phyloP scores from a whole-genome alignment of 2,329 filamentous ascomycete species.

The Colletotrichum sublineola region DNA sequence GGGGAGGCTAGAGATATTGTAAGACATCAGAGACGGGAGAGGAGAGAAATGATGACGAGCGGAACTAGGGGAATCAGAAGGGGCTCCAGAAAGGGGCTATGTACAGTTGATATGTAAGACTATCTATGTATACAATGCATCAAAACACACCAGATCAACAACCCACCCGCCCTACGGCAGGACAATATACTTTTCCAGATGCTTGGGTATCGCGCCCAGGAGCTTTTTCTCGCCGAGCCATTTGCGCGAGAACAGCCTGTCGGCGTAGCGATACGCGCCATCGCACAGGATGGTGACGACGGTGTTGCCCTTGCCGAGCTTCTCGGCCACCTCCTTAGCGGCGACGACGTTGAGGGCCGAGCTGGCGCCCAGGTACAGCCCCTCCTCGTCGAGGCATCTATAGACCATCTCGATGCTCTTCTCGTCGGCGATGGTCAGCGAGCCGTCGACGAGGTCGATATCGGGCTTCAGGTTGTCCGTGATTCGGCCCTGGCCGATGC shows the following conservation, averaged over 20 bases:
- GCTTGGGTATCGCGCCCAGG: slow-evolving; percentile 82
- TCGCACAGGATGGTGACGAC: slow-evolving; percentile 96
- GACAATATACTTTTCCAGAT: slow-evolving; percentile 94
- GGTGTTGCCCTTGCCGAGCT: slow-evolving; percentile 87
- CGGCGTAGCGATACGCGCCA: slow-evolving; percentile 97
- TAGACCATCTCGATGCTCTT: slow-evolving; percentile 99
- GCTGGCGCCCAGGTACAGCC: slow-evolving; percentile 93
- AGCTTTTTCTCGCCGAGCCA: slow-evolving; percentile 93
- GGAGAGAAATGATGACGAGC: background rate
- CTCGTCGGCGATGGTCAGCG: slow-evolving; percentile 87
- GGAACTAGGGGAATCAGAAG: slow-evolving; percentile 11
- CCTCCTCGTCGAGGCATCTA: slow-evolving; percentile 94
- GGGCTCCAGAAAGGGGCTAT: slow-evolving; percentile 37
- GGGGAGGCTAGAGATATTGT: background rate
- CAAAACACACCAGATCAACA: slow-evolving; percentile 26
- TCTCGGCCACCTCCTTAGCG: slow-evolving; percentile 92
- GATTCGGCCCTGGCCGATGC: slow-evolving; percentile 94
- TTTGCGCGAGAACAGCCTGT: slow-evolving; percentile 89
- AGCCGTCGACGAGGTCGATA: slow-evolving; percentile 85
- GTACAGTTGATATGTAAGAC: slow-evolving; percentile 44
- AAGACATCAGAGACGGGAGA: background rate
- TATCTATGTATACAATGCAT: slow-evolving; percentile 43
- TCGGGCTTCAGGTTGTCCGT: slow-evolving; percentile 95
- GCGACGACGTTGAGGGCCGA: slow-evolving; percentile 95
- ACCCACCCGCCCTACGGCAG: slow-evolving; percentile 69